A percentile compares a stretch with the other conserved stretches of the same genome.
These are phyloP conservation scores for Botrytis medusae DNA, from an alignment of 2,329 filamentous ascomycete genomes.

Conservation along the genomic window DNA sequence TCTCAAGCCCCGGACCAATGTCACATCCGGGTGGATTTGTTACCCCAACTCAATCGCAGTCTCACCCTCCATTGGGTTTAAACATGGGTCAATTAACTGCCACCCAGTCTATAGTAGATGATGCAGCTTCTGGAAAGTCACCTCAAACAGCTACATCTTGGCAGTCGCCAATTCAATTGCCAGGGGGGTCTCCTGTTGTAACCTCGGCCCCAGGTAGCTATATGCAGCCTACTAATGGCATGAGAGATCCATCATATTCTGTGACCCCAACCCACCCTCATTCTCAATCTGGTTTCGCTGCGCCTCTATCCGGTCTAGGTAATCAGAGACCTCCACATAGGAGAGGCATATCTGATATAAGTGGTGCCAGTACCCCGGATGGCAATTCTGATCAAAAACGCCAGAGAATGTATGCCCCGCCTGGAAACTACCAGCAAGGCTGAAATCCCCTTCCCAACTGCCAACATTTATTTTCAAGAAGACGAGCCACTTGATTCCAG, in stretches of 20 bases:
- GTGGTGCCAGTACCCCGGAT: conserved; percentile 29
- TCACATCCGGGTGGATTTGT: conserved; percentile 33
- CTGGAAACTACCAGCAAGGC: conserved; percentile 33
- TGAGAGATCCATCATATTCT: conserved; percentile 35
- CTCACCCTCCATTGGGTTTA: conserved; percentile 34
- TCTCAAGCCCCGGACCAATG: conserved; percentile 30
- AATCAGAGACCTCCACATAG: conserved; percentile 34
- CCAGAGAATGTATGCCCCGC: conserved; percentile 38
- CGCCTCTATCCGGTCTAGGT: conserved; percentile 28
- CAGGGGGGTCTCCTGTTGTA: conserved; percentile 36
- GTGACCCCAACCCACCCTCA: conserved; percentile 37
- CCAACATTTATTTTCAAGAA: neutral
- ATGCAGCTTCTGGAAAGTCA: conserved; percentile 39
- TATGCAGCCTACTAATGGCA: conserved; percentile 29
- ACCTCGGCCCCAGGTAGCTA: conserved; percentile 32
- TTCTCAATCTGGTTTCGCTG: conserved; percentile 30
- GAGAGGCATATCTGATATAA: conserved; percentile 38
- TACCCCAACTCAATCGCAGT: conserved; percentile 28
- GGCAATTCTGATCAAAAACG: conserved; percentile 37
- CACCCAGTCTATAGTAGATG: conserved; percentile 38
- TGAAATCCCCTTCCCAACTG: neutral
- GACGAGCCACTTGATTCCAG: neutral
- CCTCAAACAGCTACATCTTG: conserved; percentile 37
- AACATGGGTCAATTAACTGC: conserved; percentile 37
- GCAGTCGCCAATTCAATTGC: conserved; percentile 39